Percentiles rank a stretch among this genome's conserved stretches.
Conservation (phyloP, 306 rosid genomes). For the Glycyrrhiza uralensis region DNA sequence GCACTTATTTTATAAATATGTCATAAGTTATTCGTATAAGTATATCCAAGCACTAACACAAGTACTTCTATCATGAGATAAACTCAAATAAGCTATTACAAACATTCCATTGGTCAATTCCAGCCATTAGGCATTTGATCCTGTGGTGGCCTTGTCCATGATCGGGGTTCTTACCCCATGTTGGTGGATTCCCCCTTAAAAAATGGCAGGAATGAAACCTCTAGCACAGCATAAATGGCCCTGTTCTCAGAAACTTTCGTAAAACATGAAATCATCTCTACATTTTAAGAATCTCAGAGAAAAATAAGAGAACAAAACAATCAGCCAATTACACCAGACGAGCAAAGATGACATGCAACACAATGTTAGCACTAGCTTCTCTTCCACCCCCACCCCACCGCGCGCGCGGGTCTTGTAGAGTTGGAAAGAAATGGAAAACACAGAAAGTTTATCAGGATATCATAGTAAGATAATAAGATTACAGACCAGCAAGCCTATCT, state of each 20-base stretch:
- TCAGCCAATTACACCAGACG: background rate
- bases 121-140: background rate
- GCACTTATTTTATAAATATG: no score
- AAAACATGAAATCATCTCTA: background rate
- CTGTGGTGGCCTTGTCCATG: background rate
- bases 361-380: background rate
- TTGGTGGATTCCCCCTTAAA: background rate
- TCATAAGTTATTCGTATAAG: no score
- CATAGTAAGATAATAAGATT: background rate
- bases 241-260: background rate
- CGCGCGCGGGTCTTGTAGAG: background rate
- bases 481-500: background rate
- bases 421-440: background rate
- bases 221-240: background rate
- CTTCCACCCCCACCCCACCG: no score
- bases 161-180: background rate
- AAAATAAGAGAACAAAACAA: background rate
- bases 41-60: no score
- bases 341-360: background rate
- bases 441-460: background rate
- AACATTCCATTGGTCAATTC: no score
- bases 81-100: no score
- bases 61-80: no score
- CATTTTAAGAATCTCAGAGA: background rate
- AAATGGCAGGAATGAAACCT: background rate